phyloP scores from a whole-genome alignment of 192 early-diverging fungal species.

The Allomyces macrogynus region DNA sequence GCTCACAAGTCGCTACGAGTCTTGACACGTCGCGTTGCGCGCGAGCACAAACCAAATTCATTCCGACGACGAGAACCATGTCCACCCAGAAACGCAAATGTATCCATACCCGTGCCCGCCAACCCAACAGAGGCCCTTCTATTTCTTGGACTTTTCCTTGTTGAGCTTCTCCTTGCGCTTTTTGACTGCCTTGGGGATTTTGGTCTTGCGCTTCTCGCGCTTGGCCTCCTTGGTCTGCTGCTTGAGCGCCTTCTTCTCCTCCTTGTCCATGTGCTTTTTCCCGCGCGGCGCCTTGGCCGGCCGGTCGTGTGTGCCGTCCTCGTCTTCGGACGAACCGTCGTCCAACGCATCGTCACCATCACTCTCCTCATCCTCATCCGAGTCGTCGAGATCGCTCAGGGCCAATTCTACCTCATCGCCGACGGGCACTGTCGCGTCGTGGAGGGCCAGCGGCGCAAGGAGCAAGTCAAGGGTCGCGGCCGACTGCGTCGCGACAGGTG shows the following conservation, averaged over 20 bases:
- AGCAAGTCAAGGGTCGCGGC: neutral
- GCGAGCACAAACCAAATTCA: too few relatives aligned
- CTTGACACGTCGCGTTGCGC: too few relatives aligned
- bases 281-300: constrained; percentile 27
- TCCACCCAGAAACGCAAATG: too few relatives aligned
- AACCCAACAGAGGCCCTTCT: neutral
- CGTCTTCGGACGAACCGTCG: constrained; percentile 16
- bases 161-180: constrained; percentile 69
- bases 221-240: constrained; percentile 68
- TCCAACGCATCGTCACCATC: constrained; percentile 12
- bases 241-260: constrained; percentile 74
- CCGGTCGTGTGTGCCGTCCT: constrained; percentile 13
- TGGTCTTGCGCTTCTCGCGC: constrained; percentile 77
- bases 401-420: too few relatives aligned
- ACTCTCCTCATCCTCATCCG: neutral
- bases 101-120: too few relatives aligned
- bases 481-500: neutral
- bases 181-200: constrained; percentile 90
- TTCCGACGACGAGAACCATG: too few relatives aligned
- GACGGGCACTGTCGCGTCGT: too few relatives aligned
- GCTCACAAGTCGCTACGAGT: too few relatives aligned
- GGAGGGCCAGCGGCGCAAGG: neutral
- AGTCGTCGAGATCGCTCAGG: neutral
- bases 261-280: constrained; percentile 70
- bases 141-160: constrained; percentile 37